phyloP scores from a whole-genome alignment of 1,284 basidiomycete species.

The Naganishia sp. region DNA sequence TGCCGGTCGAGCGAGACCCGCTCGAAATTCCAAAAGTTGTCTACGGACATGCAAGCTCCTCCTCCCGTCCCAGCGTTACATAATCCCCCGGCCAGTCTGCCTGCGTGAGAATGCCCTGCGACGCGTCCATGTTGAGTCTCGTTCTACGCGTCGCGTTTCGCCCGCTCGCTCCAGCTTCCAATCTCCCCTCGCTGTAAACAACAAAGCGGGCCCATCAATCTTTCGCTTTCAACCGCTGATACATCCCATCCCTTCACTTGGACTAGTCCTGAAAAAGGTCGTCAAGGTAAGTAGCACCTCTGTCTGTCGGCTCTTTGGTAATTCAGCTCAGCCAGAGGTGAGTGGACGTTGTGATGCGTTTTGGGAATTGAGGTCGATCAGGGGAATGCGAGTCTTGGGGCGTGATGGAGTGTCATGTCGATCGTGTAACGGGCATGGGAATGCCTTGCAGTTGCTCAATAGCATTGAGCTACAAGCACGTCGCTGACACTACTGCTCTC shows the following conservation, averaged over 20 bases:
- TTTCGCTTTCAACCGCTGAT: slow-evolving; percentile 8
- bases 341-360: not conserved
- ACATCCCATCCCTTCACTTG: not conserved
- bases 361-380: not conserved
- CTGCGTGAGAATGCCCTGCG: not conserved
- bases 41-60: not conserved
- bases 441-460: no score
- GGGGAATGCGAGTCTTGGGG: no score
- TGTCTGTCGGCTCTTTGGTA: slow-evolving; percentile 16
- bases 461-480: not conserved
- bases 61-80: not conserved
- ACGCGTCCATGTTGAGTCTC: slow-evolving; percentile 12
- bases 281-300: slow-evolving; percentile 24
- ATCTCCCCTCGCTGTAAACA: slow-evolving; percentile 4
- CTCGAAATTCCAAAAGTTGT: slow-evolving; percentile 11
- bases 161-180: not conserved
- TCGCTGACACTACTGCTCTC: no score
- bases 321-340: slow-evolving; percentile 27
- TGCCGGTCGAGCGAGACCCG: not conserved
- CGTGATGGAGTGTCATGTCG: no score
- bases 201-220: slow-evolving; percentile 13
- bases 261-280: slow-evolving; percentile 12
- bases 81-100: not conserved
- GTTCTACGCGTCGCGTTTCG: slow-evolving; percentile 8
- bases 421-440: no score